Conservation (phyloP, 1,139 yeast species). For the Yamadazyma conglobata region DNA sequence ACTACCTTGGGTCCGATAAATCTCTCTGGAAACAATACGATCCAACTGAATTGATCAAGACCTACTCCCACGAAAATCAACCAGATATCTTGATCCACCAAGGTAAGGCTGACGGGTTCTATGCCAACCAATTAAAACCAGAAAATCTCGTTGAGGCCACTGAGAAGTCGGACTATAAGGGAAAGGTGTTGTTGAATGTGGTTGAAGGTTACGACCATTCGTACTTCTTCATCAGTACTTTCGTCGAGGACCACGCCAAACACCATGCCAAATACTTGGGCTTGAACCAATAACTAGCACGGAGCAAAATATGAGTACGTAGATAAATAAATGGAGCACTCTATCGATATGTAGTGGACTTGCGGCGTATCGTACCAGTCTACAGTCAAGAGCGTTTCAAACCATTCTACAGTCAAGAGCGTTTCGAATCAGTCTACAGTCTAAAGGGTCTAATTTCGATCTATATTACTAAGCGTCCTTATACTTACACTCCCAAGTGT, state of each 20-base stretch:
- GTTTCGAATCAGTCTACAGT: too few species aligned
- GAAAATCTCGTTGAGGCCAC: conserved; percentile 70
- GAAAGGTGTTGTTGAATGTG: conserved; percentile 54
- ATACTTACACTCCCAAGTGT: conserved; percentile 43
- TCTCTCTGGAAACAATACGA: conserved; percentile 71
- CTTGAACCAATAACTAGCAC: conserved; percentile 1
- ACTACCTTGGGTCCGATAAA: conserved; percentile 66
- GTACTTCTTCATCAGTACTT: conserved; percentile 79
- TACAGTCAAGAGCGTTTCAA: too few species aligned
- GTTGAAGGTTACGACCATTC: conserved; percentile 91
- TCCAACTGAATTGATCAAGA: conserved; percentile 68
- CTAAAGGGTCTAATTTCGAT: too few species aligned
- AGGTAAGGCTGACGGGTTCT: conserved; percentile 75
- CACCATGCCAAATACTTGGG: conserved; percentile 76
- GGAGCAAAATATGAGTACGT: background rate
- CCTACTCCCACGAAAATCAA: conserved; percentile 45
- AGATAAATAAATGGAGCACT: too few species aligned
- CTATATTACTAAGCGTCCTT: background rate
- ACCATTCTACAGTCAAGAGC: too few species aligned
- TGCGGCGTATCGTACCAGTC: too few species aligned
- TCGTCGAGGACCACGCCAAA: conserved; percentile 79
- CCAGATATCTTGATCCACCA: conserved; percentile 76
- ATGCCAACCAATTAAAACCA: conserved; percentile 66
- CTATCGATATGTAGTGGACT: too few species aligned
- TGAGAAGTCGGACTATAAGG: conserved; percentile 54